Evolutionary conservation across 805 yeast species (phyloP).

Genomic region (Wickerhamiella alocasiicola): DNA sequence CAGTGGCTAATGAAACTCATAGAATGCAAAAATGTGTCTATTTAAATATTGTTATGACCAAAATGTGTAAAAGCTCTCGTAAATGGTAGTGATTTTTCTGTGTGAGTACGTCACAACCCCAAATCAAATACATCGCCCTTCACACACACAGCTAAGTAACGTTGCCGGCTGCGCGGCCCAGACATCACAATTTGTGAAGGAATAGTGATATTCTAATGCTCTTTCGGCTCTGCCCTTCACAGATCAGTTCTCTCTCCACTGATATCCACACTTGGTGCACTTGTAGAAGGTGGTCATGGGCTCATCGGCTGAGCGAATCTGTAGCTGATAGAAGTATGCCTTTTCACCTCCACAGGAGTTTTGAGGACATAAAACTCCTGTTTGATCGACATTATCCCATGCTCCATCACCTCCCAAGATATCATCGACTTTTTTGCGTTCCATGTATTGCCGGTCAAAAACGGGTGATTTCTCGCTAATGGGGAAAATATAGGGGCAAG

Average conservation of each 20-base stretch:
- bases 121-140: no score
- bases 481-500: conserved; percentile 92
- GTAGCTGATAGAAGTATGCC: conserved; percentile 94
- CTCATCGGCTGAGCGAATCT: conserved; percentile 96
- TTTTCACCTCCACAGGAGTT: conserved; percentile 76
- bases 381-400: conserved; percentile 98
- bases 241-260: conserved; percentile 85
- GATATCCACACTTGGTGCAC: conserved; percentile 84
- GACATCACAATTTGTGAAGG: no score
- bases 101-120: no score
- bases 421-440: conserved; percentile 87
- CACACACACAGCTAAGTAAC: no score
- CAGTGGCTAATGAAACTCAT: no score
- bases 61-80: no score
- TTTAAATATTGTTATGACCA: no score
- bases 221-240: no score
- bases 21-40: no score
- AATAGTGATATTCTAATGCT: no score
- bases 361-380: conserved; percentile 81
- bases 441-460: conserved; percentile 71
- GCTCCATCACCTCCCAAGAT: conserved; percentile 95
- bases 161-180: no score
- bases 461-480: conserved; percentile 63
- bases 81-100: no score
- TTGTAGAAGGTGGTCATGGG: conserved; percentile 98